Evolutionary conservation across 768 basidiomycete genomes (phyloP), one percentile per base, ranked within the genome.

Genomic region (Phaeotremella fagi): DNA sequence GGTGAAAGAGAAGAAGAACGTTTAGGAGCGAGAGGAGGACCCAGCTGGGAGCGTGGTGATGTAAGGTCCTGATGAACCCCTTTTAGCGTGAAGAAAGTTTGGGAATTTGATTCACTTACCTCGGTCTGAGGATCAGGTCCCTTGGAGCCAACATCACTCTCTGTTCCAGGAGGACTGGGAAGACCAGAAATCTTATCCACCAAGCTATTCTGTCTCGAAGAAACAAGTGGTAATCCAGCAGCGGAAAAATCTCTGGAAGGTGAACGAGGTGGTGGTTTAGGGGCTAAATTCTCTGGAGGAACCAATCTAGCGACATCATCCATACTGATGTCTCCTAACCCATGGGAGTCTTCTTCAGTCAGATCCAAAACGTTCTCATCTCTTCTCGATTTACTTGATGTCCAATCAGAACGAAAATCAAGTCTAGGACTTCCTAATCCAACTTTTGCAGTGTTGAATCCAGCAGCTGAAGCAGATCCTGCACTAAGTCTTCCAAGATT

Each of bases 101-200:
- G 45, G 26, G 36, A 37, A 12, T n/a, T n/a, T n/a, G n/a, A 12
- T 41, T 4, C 4, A 27, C 48, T 50, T 24, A 50, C 48, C 48
- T 50, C 48, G 14, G 23, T 15, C 48, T 12, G 38, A n/a, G n/a
- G n/a, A 29, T 27, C 22, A 9, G n/a, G 23, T 25, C 28, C 46
- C 15, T 36, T 20, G 16, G 7, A 26, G 5, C 22, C 53, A 16
- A 23, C 20, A 2, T 63, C 65, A 37, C 61, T 64, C 33, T 68
- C 59, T 20, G 61, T 67, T n/a, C 61, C 57, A 35, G 65, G 65
- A 4, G 65, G 65, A 61, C 61, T 63, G 15, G 65, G 65, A 29
- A 67, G 35, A 3, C 65, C 65, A 7, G 56, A 59, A 3, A 52
- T 38, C 23, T 37, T 44, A 52, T 67, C 61, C 23, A 67, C 59